Base-by-base conservation (phyloP, 192 early-diverging fungal genomes). In the Neocallimastix lanati region DNA sequence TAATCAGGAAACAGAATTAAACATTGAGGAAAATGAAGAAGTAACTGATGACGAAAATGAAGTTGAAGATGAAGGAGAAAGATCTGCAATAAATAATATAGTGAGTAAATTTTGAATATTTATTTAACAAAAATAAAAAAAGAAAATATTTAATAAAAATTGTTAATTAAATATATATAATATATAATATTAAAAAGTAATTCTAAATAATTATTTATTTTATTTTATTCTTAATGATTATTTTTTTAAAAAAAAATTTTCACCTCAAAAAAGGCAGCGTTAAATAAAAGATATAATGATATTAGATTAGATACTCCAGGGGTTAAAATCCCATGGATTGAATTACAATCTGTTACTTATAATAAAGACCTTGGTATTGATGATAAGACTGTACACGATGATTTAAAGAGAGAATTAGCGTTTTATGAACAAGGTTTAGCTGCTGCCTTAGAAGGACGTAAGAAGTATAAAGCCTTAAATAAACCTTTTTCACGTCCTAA, bases 351-450 rank as follows among this genome's bases (percentile, higher is more conserved):
- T n/a, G 16, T 67, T 7, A 67, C 50, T 25, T 67, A 67, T 27
- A n/a, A 67, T 25, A 30, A 81, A 36, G 80, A 81, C n/a, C 77
- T 30, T 28, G 84, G 79, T 15, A 36, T 83, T 37, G 80, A 78
- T 21, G 76, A 78, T 15, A 78, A 88, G 13, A 92, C 93, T 80
- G 89, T 90, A 14, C 86, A 95, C 77, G 92, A 98, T 81, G 97
- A 98, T 78, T 84, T 98, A 77, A 92, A 93, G 77, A 93, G 97
- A 76, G 97, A 98, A 85, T 86, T 96, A 38, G 94, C 94, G 76
- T 96, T 98, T 81, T 96, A 96, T 84, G 88, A 94, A 67, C 96
- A 97, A 83, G 97, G 94, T 12, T 87, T 98, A 15, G 89, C 92
- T 80, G 92, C 93, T 13, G 94, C 90, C 28, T 84, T 87, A 12